Evolutionary conservation across 2,329 filamentous ascomycete genomes (phyloP), one percentile per base, ranked within the genome.

Genomic region (Phyllosticta citrichinensis): DNA sequence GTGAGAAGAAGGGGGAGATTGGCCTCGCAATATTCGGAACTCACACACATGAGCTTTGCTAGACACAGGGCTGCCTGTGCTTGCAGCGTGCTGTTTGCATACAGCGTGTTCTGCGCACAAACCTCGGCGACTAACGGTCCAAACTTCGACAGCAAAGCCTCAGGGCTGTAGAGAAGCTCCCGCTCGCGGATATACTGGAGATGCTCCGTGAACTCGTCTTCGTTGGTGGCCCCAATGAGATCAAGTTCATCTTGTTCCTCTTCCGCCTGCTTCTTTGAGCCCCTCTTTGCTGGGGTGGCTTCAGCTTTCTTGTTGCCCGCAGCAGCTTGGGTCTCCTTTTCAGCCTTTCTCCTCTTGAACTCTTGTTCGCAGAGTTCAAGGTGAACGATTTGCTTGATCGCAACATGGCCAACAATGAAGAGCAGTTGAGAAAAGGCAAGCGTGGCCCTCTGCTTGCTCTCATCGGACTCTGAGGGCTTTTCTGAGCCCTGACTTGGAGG

Each of bases 351-450:
- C 59, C 93, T 88, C 79, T 99, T 99, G 75, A 99, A 99, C 74
- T 99, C 94, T 56, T 94, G 85, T 71, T 99, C 94, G 72, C 92
- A 96, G n/a, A 97, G 81, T 69, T 99, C 94, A 11, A 99, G 83
- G 72, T 99, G 94, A 0, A 99, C 95, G 67, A 99, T 99, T 71
- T 99, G 95, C 77, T 99, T 99, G 71, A 99, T 94, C 14, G 94
- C 94, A 55, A 97, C 89, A 70, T 99, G 94, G 0, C 94, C 94
- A 30, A 97, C 93, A 40, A 96, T 88, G 71, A 97, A 97, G 0
- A 99, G 80, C 1, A 99, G 81, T 69, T 97, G 94, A 0, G 94
- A 96, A 1, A 99, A 80, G 0, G 84, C 86, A 55, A 91, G 81
- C 1, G 90, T 86, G 4, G 86, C 83, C 66, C 87, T 89, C 30